phyloP scores from a whole-genome alignment of 2,329 filamentous ascomycete genomes.

The Tolypocladium tropicale region DNA sequence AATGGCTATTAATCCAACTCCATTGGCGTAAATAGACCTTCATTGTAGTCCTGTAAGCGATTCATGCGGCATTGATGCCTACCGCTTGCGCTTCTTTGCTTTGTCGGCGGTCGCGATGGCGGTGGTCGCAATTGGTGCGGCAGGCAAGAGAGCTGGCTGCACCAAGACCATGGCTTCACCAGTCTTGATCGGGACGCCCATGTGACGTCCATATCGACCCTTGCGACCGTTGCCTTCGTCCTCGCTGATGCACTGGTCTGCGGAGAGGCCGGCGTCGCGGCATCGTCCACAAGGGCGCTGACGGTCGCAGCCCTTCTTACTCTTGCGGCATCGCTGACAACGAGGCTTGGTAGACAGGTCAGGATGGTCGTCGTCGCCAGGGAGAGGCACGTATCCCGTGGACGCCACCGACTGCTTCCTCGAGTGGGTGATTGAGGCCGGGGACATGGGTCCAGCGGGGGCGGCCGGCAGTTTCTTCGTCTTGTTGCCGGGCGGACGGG shows the following conservation, averaged over 20 bases:
- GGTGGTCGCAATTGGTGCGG: constrained; percentile 31
- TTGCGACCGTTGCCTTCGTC: constrained; percentile 97
- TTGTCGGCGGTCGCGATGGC: constrained; percentile 34
- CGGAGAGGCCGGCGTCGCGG: constrained; percentile 87
- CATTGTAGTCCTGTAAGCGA: background rate
- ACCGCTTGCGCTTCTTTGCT: constrained; percentile 54
- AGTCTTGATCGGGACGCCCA: constrained; percentile 55
- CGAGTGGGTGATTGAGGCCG: constrained; percentile 57
- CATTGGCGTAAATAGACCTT: background rate
- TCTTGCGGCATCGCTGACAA: constrained; percentile 97
- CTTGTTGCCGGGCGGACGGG: constrained; percentile 32
- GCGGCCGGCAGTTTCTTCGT: constrained; percentile 38
- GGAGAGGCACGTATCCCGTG: constrained; percentile 31
- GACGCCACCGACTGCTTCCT: constrained; percentile 69
- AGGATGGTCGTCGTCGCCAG: constrained; percentile 76
- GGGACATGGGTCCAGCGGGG: constrained; percentile 43
- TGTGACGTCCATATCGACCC: constrained; percentile 72
- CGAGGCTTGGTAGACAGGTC: constrained; percentile 92
- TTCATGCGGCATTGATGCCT: constrained; percentile 6
- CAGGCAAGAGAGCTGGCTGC: constrained; percentile 29
- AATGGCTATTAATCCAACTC: background rate
- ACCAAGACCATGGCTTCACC: constrained; percentile 34
- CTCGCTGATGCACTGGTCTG: constrained; percentile 92
- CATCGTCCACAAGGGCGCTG: constrained; percentile 92
- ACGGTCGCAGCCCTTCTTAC: constrained; percentile 97